Conservation (phyloP, 2,329 filamentous ascomycete species). For the Ophiostoma himal-ulmi region DNA sequence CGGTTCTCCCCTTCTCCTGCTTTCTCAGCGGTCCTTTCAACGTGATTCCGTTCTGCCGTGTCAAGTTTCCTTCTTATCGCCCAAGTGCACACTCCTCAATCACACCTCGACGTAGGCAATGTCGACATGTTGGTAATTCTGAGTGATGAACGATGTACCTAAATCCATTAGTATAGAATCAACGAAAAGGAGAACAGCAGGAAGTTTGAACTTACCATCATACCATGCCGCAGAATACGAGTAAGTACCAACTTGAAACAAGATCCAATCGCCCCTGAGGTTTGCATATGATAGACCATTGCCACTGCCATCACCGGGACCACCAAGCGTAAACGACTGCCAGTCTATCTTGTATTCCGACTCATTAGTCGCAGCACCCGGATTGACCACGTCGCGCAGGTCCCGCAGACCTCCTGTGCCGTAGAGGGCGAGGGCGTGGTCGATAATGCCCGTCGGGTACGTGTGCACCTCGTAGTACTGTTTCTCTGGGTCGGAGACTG, state of each 20-base stretch:
- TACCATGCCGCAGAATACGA: slow-evolving; percentile 37
- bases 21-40: not conserved
- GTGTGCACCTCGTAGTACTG: slow-evolving; percentile 34
- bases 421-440: slow-evolving; percentile 36
- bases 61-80: not conserved
- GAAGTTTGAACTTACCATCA: slow-evolving; percentile 32
- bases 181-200: not conserved
- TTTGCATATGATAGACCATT: slow-evolving; percentile 24
- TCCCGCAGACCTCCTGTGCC: slow-evolving; percentile 32
- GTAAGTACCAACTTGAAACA: slow-evolving; percentile 30
- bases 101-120: slow-evolving; percentile 31
- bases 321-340: slow-evolving; percentile 34
- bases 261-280: slow-evolving; percentile 32
- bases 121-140: slow-evolving; percentile 34
- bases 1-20: not conserved
- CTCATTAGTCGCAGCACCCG: slow-evolving; percentile 27
- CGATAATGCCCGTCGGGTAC: slow-evolving; percentile 35
- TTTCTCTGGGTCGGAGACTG: not conserved
- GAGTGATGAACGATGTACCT: slow-evolving; percentile 31
- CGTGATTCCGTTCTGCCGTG: not conserved
- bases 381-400: slow-evolving; percentile 34
- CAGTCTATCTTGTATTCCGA: slow-evolving; percentile 31
- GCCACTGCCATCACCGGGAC: slow-evolving; percentile 10
- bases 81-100: not conserved
- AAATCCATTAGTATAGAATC: not conserved